Base-by-base conservation (phyloP, 805 yeast species). In the Candida berthetii region DNA sequence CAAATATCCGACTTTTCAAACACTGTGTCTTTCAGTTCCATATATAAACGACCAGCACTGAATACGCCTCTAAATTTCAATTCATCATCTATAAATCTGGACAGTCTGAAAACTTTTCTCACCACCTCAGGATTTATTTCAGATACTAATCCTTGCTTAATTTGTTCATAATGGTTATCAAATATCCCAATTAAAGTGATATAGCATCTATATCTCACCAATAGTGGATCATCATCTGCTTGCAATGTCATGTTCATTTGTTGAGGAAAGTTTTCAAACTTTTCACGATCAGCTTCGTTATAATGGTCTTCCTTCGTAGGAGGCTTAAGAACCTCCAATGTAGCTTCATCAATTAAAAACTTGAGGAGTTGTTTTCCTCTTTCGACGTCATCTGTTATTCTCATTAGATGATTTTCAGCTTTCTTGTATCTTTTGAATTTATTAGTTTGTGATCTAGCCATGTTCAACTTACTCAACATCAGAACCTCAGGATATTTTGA, bases 1-100 rank as follows among this genome's bases (percentile, higher is more conserved):
- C 70, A 66, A 51, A 75, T 81, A 49, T 73, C 29, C 4, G 4
- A 72, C 71, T 52, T 76, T n/a, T n/a, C n/a, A n/a, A n/a, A n/a
- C n/a, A n/a, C n/a, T n/a, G n/a, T n/a, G n/a, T n/a, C n/a, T n/a
- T n/a, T n/a, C n/a, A n/a, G n/a, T n/a, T n/a, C n/a, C n/a, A n/a
- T n/a, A 11, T 11, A 27, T 27, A 27, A 27, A 29, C 62, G 63
- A 3, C 78, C 80, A 3, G 74, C 48, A 18, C 61, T 43, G 42
- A 59, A 61, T 38, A 69, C 48, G 33, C 72, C 66, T 47, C 58
- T 45, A 31, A 53, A 53, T 47, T 70, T 50, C 40, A 48, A 25
- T 10, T 53, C 51, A n/a, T 59, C 58, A 6, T 63, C 55, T 1
- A 72, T 40, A 36, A 63, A 59, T 31, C 72, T 67, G 0, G 75